Conservation (phyloP, 371 early-diverging fungal genomes). For the Mortierella sp. region DNA sequence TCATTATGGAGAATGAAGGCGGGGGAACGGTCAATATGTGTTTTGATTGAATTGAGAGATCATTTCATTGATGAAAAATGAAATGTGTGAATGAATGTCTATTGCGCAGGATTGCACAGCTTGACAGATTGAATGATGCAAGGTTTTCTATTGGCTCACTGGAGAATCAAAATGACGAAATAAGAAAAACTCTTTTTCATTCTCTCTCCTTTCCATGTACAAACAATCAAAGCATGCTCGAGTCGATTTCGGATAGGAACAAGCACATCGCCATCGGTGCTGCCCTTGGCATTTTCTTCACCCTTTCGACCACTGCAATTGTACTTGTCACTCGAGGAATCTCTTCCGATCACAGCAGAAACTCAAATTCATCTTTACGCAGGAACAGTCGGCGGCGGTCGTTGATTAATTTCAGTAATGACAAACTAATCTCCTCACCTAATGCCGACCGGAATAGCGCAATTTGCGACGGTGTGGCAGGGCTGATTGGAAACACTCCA, state of each 20-base stretch:
- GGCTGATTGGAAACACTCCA: constrained; percentile 91
- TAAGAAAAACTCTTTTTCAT: background rate
- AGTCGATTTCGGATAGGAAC: constrained; percentile 49
- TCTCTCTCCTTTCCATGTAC: background rate
- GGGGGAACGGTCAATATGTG: background rate
- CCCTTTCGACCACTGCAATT: constrained; percentile 52
- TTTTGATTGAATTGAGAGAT: background rate
- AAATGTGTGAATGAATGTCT: background rate
- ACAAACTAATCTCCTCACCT: constrained; percentile 25
- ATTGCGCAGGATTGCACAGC: background rate
- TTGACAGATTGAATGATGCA: background rate
- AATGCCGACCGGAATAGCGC: constrained; percentile 23
- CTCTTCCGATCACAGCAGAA: background rate
- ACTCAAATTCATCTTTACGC: background rate
- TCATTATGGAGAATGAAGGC: constrained; percentile 1
- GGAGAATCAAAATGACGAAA: background rate
- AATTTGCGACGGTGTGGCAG: constrained; percentile 78
- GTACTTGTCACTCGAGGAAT: constrained; percentile 29
- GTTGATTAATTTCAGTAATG: constrained; percentile 18
- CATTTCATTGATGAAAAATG: background rate
- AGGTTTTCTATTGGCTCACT: no score
- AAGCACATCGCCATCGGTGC: constrained; percentile 56
- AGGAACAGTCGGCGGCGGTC: constrained; percentile 24
- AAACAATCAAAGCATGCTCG: constrained; percentile 28
- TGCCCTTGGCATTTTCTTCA: constrained; percentile 51